These are phyloP conservation scores for Yueomyces sp. DNA, from an alignment of 1,139 yeast genomes.

Conservation along the genomic window DNA sequence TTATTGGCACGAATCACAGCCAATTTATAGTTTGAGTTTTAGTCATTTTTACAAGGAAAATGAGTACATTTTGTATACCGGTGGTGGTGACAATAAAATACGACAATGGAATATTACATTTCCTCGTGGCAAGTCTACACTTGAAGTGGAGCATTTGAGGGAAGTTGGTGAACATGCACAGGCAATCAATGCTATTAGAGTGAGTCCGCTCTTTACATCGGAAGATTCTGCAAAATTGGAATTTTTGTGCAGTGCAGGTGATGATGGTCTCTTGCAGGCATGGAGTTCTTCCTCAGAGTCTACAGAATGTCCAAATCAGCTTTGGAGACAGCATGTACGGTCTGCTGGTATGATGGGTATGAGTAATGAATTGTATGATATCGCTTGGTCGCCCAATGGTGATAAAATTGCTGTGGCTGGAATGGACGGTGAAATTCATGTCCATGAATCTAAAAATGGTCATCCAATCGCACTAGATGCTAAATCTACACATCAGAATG, in stretches of 20 bases:
- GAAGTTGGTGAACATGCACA: slow-evolving; percentile 55
- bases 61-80: slow-evolving; percentile 53
- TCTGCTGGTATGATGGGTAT: slow-evolving; percentile 3
- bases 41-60: slow-evolving; percentile 29
- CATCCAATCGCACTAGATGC: not conserved
- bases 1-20: slow-evolving; percentile 38
- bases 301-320: slow-evolving; percentile 1
- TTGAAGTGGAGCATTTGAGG: not conserved
- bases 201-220: slow-evolving; percentile 31
- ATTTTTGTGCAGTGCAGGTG: slow-evolving; percentile 80
- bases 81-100: slow-evolving; percentile 89
- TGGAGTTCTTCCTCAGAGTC: slow-evolving; percentile 11
- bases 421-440: slow-evolving; percentile 73
- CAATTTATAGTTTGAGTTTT: slow-evolving; percentile 79
- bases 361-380: slow-evolving; percentile 67
- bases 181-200: slow-evolving; percentile 86
- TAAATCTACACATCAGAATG: slow-evolving; percentile 39
- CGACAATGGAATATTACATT: slow-evolving; percentile 38
- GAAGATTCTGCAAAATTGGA: slow-evolving; percentile 6
- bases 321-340: slow-evolving; percentile 2
- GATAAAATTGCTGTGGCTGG: slow-evolving; percentile 72
- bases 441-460: slow-evolving; percentile 31
- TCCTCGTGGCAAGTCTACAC: not conserved
- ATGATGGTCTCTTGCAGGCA: slow-evolving; percentile 34
- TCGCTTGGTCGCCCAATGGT: slow-evolving; percentile 85